phyloP scores from a whole-genome alignment of 371 early-diverging fungal genomes.

The Mortierella sp. region DNA sequence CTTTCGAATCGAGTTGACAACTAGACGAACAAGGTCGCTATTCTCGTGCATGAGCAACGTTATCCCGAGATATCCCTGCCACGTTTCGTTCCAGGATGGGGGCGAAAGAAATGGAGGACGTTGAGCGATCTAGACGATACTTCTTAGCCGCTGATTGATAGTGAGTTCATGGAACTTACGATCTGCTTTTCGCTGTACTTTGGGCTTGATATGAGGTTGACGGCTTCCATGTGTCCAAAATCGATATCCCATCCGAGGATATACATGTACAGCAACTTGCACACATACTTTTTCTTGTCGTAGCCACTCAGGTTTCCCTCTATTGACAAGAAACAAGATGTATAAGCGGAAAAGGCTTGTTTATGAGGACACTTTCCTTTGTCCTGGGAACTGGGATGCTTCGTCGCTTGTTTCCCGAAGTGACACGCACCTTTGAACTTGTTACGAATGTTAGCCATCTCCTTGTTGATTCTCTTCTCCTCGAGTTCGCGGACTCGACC shows the following conservation, averaged over 20 bases:
- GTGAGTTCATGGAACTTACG: constrained; percentile 59
- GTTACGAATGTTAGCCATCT: constrained; percentile 96
- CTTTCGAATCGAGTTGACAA: constrained; percentile 87
- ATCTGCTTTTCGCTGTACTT: constrained; percentile 98
- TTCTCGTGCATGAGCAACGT: constrained; percentile 92
- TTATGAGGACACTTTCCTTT: too few relatives aligned
- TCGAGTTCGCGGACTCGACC: constrained; percentile 96
- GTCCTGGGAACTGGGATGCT: too few relatives aligned
- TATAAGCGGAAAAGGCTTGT: not conserved
- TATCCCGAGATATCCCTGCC: constrained; percentile 96
- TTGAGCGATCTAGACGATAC: too few relatives aligned
- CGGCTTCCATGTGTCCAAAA: constrained; percentile 97
- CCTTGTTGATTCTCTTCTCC: constrained; percentile 97
- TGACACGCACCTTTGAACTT: constrained; percentile 92
- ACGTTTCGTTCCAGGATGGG: not conserved
- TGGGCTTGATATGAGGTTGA: constrained; percentile 86
- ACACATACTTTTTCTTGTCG: constrained; percentile 98
- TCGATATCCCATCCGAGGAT: constrained; percentile 98
- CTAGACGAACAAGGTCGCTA: constrained; percentile 82
- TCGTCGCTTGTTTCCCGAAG: too few relatives aligned
- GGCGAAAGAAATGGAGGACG: too few relatives aligned
- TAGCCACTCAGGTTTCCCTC: constrained; percentile 93
- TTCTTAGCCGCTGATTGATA: not conserved
- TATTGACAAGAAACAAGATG: constrained; percentile 40
- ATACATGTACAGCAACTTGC: constrained; percentile 98